phyloP scores from a whole-genome alignment of 331 rosid genomes.

The Quercus lobata region DNA sequence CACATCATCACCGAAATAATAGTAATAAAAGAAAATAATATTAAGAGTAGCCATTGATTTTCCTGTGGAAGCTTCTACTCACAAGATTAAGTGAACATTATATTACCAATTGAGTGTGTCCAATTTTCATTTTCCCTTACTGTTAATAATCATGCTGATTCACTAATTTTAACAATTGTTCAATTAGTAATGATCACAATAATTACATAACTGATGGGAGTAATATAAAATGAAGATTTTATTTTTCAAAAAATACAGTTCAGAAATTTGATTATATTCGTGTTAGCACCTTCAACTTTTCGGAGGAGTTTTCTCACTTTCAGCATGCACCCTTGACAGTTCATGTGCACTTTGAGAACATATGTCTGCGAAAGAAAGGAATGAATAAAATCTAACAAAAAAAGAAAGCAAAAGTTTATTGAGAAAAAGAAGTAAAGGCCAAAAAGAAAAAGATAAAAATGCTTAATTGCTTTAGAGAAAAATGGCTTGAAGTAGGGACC shows the following conservation, averaged over 20 bases:
- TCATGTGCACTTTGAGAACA: conserved; percentile 48
- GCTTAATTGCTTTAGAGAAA: background rate
- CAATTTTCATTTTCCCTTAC: too few species aligned
- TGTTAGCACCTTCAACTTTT: conserved; percentile 39
- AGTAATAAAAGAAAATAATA: too few species aligned
- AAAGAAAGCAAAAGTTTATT: background rate
- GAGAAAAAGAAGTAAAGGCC: background rate
- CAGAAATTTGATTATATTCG: background rate
- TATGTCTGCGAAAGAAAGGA: conserved; percentile 24
- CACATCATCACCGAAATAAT: too few species aligned
- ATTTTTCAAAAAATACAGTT: background rate
- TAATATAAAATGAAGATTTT: background rate
- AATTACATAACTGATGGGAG: too few species aligned
- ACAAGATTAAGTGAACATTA: too few species aligned
- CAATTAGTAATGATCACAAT: background rate
- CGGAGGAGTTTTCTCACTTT: conserved; percentile 41
- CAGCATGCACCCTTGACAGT: conserved; percentile 47
- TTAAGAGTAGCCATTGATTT: too few species aligned
- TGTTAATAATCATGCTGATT: background rate
- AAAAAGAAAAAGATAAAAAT: background rate
- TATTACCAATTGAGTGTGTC: too few species aligned
- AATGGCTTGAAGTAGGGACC: conserved; percentile 18
- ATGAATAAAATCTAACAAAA: background rate
- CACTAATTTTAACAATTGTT: background rate
- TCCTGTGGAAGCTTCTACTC: too few species aligned